Percentiles rank a stretch among this genome's conserved stretches.
Evolutionary conservation across 176 grass and related monocot species (phyloP).

Genomic region (maize (Zea mays)): DNA sequence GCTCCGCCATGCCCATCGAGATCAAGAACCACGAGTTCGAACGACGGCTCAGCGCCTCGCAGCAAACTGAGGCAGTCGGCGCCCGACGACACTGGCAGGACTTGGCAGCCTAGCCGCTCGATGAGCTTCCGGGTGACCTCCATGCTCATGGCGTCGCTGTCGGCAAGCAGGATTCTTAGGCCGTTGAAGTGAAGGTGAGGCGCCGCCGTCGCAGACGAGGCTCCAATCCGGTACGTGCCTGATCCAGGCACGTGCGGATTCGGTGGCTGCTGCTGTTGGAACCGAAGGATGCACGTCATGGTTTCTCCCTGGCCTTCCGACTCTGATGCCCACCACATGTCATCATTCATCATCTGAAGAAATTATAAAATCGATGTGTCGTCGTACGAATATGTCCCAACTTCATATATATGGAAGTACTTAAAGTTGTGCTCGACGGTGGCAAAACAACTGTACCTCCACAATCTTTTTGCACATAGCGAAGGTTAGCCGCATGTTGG

Average conservation of each 20-base stretch:
- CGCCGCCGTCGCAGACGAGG: neutral
- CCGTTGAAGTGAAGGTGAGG: constrained; percentile 20
- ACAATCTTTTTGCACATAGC: constrained; percentile 54
- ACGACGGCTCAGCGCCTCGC: neutral
- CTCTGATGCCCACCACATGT: constrained; percentile 8
- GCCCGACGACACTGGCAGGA: neutral
- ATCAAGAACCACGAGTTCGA: constrained; percentile 26
- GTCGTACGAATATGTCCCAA: neutral
- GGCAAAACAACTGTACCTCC: constrained; percentile 40
- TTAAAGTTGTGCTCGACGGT: neutral
- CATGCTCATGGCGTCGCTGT: neutral
- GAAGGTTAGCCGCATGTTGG: constrained; percentile 20
- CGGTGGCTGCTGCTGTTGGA: constrained; percentile 1
- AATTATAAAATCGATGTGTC: neutral
- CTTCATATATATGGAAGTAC: too few species aligned
- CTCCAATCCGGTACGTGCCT: neutral
- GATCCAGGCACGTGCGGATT: neutral
- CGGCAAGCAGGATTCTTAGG: constrained; percentile 30
- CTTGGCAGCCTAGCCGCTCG: constrained; percentile 33
- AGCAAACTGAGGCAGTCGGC: constrained; percentile 15
- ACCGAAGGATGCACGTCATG: constrained; percentile 4
- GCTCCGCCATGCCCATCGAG: neutral
- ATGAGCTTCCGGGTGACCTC: constrained; percentile 32
- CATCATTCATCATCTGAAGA: neutral
- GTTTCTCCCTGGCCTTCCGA: neutral